phyloP scores from a whole-genome alignment of 2,329 filamentous ascomycete genomes.

The Hypoxylon sp. region DNA sequence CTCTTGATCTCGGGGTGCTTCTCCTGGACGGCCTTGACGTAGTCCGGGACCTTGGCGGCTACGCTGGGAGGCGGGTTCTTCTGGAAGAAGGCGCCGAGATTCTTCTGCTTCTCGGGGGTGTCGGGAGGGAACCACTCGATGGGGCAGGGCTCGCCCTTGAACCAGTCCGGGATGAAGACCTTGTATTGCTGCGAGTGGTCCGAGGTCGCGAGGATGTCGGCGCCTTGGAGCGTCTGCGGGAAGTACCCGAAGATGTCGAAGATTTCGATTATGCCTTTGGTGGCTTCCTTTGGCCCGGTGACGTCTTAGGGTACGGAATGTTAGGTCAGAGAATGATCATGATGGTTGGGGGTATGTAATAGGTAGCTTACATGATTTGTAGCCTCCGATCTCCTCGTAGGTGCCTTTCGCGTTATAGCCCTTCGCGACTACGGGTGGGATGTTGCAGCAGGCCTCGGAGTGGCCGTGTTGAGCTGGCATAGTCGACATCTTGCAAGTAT shows the following conservation, averaged over 20 bases:
- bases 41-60: conserved; percentile 67
- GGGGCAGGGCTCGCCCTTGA: conserved; percentile 78
- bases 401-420: conserved; percentile 70
- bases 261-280: conserved; percentile 73
- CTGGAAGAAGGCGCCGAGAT: conserved; percentile 71
- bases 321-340: conserved; percentile 1
- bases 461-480: conserved; percentile 69
- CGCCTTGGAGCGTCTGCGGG: conserved; percentile 78
- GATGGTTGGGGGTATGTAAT: neutral
- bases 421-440: conserved; percentile 70
- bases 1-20: conserved; percentile 70
- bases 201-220: conserved; percentile 73
- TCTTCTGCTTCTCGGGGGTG: conserved; percentile 74
- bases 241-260: conserved; percentile 82
- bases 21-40: conserved; percentile 67
- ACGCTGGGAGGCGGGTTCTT: conserved; percentile 65
- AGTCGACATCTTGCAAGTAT: conserved; percentile 61
- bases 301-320: conserved; percentile 58
- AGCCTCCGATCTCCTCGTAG: conserved; percentile 70
- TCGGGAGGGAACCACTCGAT: conserved; percentile 74
- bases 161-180: conserved; percentile 94
- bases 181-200: conserved; percentile 77
- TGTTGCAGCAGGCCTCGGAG: conserved; percentile 70
- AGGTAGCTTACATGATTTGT: conserved; percentile 68
- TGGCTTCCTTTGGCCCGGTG: conserved; percentile 62